Evolutionary conservation across 495 filamentous ascomycete species (phyloP), one percentile per base, ranked within the genome.

Genomic region (Sphaerosporella brunnea): DNA sequence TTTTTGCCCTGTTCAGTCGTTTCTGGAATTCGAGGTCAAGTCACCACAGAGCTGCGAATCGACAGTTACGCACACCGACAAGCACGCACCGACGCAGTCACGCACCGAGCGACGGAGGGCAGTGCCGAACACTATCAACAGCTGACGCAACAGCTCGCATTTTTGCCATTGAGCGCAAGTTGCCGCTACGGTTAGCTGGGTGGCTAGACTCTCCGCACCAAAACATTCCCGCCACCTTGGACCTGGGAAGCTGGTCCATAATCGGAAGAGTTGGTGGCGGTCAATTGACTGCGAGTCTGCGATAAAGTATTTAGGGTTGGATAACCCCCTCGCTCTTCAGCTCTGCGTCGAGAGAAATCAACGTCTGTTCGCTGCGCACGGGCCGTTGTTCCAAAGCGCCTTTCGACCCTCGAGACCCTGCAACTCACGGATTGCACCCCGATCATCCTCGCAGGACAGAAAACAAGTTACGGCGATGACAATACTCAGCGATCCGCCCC

Each of bases 21-120:
- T 18, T 40, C 37, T 40, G 37, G 37, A 2, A 40, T 40, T 16
- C 37, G 20, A 19, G n/a, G n/a, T 10, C 37, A 40, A 40, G 37
- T 40, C 18, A 19, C 2, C 1, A 13, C 37, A 40, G 10, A 40
- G 2, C 20, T 10, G 10, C n/a, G 37, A 40, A 15, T 16, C 15
- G n/a, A 40, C 10, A 10, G 36, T 5, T 38, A 40, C 20, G 10
- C 21, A 19, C 21, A 19, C 37, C 2, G 2, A 10, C 5, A 40
- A 40, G n/a, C 1, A 16, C 10, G 20, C 37, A n/a, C n/a, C n/a
- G n/a, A n/a, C n/a, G n/a, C n/a, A n/a, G n/a, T n/a, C n/a, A n/a
- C n/a, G n/a, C n/a, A n/a, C n/a, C n/a, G n/a, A n/a, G n/a, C n/a
- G n/a, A n/a, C n/a, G n/a, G n/a, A n/a, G n/a, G n/a, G 3, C 37